Evolutionary conservation across 805 yeast species (phyloP), one percentile per base, ranked within the genome.

Genomic region (Ogataea ramenticola): DNA sequence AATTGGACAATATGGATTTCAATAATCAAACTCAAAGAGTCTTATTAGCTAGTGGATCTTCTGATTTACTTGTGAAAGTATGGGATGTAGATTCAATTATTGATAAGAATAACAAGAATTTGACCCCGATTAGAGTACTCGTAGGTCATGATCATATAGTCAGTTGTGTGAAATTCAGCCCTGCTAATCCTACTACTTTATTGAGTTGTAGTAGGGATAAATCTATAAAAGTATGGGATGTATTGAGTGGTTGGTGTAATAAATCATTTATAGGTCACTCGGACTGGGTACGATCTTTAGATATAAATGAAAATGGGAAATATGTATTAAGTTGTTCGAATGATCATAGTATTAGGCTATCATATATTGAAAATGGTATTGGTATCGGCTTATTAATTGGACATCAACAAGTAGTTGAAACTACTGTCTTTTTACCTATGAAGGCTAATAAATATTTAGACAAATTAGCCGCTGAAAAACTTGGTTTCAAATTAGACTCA

Each of bases 111-210:
- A 20, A 15, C 9, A 30, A 12, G 4, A 30, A 8, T 30, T 12
- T 48, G 19, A 53, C 60, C 2, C 58, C 82, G 38, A 57, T 77
- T 1, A 70, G 87, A 32, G 79, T 88, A 1, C 62, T 90, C 20
- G 65, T 80, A 0, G 96, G 96, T 12, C 98, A 90, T 63, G 95
- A 88, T 47, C 96, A 90, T 58, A 77, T 93, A 1, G 79, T 90
- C 0, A 85, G 95, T 0, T 65, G 77, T 0, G 67, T 86, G 8
- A 64, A 67, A 14, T 81, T 84, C 56, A 71, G 78, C 17, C 61
- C 56, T 3, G 55, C 67, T 4, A 65, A 72, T 30, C 74, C 79
- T 2, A 63, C 65, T 24, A 68, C 68, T 15, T 56, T 82, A 16
- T 75, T 80, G 43, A 75, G 83, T 12, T 78, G 79, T 27, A 80